These are phyloP conservation scores for Arctium lappa DNA, from an alignment of 129 eudicot species.

Conservation along the genomic window DNA sequence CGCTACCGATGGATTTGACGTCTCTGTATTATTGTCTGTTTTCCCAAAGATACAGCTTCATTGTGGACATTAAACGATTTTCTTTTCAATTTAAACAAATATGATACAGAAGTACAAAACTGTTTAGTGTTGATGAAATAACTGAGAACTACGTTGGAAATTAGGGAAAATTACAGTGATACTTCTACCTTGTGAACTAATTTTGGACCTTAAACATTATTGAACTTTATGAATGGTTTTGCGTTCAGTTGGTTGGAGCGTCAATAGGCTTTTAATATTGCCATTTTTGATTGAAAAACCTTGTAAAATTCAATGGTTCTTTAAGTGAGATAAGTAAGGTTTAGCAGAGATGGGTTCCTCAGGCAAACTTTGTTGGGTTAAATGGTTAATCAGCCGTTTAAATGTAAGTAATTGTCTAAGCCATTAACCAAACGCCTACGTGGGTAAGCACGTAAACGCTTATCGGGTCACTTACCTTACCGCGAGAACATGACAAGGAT, in stretches of 20 bases:
- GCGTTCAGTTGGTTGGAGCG: background rate
- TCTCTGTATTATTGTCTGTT: background rate
- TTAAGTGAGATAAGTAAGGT: background rate
- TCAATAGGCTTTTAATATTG: background rate
- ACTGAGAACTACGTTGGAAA: background rate
- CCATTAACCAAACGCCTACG: too few species aligned
- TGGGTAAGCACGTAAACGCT: too few species aligned
- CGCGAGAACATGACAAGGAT: too few species aligned
- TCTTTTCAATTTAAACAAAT: background rate
- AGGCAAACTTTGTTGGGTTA: too few species aligned
- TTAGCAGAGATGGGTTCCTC: background rate
- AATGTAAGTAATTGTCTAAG: too few species aligned
- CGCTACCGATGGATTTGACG: background rate
- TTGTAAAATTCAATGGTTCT: background rate
- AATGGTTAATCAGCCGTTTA: too few species aligned
- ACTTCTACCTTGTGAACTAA: background rate
- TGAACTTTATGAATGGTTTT: background rate
- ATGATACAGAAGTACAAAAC: background rate
- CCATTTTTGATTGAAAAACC: background rate
- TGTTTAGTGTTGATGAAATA: background rate
- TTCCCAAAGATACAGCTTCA: background rate
- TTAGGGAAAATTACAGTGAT: background rate
- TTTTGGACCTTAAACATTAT: background rate
- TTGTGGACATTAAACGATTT: background rate
- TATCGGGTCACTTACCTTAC: too few species aligned